These are phyloP conservation scores for Zygotorulaspora sp. DNA, from an alignment of 805 yeast species.

Conservation along the genomic window DNA sequence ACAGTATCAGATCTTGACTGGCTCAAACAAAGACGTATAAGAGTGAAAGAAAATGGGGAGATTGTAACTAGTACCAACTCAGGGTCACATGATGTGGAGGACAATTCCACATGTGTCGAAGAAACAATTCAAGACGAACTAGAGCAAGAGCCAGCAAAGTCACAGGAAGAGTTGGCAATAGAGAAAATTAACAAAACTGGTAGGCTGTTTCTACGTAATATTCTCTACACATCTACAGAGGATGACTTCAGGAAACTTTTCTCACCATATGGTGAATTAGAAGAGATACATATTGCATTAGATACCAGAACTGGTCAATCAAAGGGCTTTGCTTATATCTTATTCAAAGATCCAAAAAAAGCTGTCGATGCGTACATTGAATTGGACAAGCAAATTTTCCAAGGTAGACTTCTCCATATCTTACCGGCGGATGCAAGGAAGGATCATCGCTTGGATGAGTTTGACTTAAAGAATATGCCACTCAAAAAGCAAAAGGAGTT, in stretches of 20 bases:
- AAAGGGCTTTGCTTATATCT: constrained; percentile 87
- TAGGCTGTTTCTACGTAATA: constrained; percentile 82
- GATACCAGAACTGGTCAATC: constrained; percentile 87
- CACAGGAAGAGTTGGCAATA: constrained; percentile 43
- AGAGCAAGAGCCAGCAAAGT: constrained; percentile 6
- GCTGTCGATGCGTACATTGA: constrained; percentile 72
- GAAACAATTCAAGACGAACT: constrained; percentile 6
- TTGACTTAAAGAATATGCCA: constrained; percentile 85
- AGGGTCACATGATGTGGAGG: constrained; percentile 9
- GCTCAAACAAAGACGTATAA: constrained; percentile 69
- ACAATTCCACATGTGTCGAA: background rate
- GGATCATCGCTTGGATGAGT: constrained; percentile 80
- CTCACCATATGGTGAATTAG: constrained; percentile 60
- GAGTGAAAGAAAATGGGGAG: constrained; percentile 53
- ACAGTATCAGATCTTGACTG: constrained; percentile 76
- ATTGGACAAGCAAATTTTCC: constrained; percentile 85
- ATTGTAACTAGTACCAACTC: constrained; percentile 17
- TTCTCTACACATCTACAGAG: constrained; percentile 73
- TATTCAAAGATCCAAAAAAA: constrained; percentile 60
- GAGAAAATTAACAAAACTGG: constrained; percentile 62
- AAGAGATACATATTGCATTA: constrained; percentile 88
- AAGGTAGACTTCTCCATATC: constrained; percentile 88
- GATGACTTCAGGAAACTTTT: constrained; percentile 69
- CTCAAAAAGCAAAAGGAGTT: constrained; percentile 85
- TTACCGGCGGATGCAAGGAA: constrained; percentile 81